A percentile compares a stretch with the other conserved stretches of the same genome.
These are phyloP conservation scores for Nothophoma quercina DNA, from an alignment of 2,329 filamentous ascomycete species.

Conservation along the genomic window DNA sequence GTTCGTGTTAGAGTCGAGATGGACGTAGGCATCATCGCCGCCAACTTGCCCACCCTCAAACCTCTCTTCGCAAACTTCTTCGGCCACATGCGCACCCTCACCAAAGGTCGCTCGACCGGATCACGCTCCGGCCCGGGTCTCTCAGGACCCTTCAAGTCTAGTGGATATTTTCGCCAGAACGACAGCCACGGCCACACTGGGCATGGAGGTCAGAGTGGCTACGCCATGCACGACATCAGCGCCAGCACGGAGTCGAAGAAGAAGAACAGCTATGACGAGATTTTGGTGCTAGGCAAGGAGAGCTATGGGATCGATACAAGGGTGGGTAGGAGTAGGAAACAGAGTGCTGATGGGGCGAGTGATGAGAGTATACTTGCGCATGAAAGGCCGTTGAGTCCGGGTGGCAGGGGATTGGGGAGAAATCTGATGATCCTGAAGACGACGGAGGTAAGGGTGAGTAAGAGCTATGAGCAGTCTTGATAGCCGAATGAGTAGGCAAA, in stretches of 20 bases:
- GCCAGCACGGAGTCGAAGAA: conserved; percentile 9
- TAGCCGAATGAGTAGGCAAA: too few species aligned
- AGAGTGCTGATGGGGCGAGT: conserved; percentile 13
- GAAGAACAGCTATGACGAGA: conserved; percentile 21
- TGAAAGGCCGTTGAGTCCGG: neutral
- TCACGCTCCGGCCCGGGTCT: conserved; percentile 11
- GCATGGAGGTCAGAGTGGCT: conserved; percentile 1
- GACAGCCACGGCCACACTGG: conserved; percentile 1
- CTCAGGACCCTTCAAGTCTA: conserved; percentile 24
- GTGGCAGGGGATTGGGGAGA: neutral
- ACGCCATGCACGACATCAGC: conserved; percentile 24
- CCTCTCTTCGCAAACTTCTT: conserved; percentile 38
- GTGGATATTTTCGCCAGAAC: conserved; percentile 27
- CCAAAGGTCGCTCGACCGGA: conserved; percentile 21
- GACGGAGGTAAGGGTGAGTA: conserved; percentile 1
- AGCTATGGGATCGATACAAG: conserved; percentile 16
- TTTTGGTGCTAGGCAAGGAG: conserved; percentile 20
- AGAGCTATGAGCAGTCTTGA: neutral
- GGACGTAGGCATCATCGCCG: conserved; percentile 42
- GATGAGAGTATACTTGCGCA: conserved; percentile 24
- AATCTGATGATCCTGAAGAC: neutral
- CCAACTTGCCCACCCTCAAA: conserved; percentile 40
- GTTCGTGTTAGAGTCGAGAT: conserved; percentile 35
- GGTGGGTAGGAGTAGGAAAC: conserved; percentile 10
- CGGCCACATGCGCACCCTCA: conserved; percentile 30